Evolutionary conservation across 768 basidiomycete genomes (phyloP).

Genomic region (Hericium rajendrae): DNA sequence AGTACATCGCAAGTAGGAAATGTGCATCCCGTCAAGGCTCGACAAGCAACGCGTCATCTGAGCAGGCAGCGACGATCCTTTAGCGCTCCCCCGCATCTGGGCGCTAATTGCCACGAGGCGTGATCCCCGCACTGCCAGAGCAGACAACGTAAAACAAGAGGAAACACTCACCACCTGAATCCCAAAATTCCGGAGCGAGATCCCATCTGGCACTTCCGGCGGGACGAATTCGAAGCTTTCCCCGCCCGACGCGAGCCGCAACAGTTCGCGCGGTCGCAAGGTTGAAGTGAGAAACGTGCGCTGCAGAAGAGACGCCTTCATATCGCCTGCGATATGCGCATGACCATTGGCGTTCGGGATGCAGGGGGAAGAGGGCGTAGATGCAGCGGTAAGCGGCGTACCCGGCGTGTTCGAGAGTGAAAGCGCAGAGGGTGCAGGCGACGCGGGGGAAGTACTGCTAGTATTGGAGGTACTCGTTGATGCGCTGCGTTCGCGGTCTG

Average conservation of each 20-base stretch:
- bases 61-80: too few relatives aligned
- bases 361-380: neutral
- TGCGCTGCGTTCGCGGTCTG: slow-evolving; percentile 21
- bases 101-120: too few relatives aligned
- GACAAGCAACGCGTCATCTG: too few relatives aligned
- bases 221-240: slow-evolving; percentile 58
- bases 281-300: slow-evolving; percentile 19
- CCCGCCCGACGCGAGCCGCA: slow-evolving; percentile 23
- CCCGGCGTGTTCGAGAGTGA: slow-evolving; percentile 9
- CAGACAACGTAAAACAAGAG: neutral
- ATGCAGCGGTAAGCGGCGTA: slow-evolving; percentile 15
- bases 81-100: too few relatives aligned
- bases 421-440: slow-evolving; percentile 13
- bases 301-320: neutral
- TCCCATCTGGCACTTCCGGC: slow-evolving; percentile 68
- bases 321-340: too few relatives aligned
- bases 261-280: slow-evolving; percentile 26
- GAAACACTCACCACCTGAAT: slow-evolving; percentile 68
- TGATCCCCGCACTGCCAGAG: neutral
- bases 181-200: slow-evolving; percentile 79
- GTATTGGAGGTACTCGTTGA: slow-evolving; percentile 10
- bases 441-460: slow-evolving; percentile 13
- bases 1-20: too few relatives aligned
- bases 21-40: too few relatives aligned
- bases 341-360: too few relatives aligned